These are phyloP conservation scores for Rhamnella rubrinervis DNA, from an alignment of 331 rosid genomes.

Conservation along the genomic window DNA sequence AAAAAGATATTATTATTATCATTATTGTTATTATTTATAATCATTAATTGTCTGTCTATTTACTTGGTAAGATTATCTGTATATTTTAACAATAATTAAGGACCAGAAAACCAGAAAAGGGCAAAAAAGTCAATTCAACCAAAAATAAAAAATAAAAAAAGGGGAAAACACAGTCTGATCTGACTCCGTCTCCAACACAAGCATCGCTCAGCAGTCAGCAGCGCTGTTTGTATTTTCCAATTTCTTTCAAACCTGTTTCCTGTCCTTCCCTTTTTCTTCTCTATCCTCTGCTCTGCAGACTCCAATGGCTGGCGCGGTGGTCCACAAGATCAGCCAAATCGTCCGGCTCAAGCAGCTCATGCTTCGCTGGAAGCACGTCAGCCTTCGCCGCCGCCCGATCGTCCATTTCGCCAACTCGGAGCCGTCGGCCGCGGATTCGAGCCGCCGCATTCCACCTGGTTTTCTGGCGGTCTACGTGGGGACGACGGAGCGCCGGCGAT, in stretches of 20 bases:
- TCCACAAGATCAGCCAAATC: constrained; percentile 52
- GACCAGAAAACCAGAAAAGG: background rate
- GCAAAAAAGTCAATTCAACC: background rate
- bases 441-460: constrained; percentile 31
- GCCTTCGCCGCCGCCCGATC: constrained; percentile 25
- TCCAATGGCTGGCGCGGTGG: constrained; percentile 42
- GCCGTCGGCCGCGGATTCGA: no score
- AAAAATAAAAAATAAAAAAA: background rate
- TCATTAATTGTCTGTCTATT: no score
- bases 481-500: constrained; percentile 29
- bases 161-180: background rate
- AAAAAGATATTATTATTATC: no score
- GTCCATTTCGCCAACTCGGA: background rate
- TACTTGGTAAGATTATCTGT: no score
- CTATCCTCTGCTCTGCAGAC: background rate
- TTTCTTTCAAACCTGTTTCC: background rate
- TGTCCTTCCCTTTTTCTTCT: no score
- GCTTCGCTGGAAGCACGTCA: constrained; percentile 41
- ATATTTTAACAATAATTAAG: no score
- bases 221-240: background rate
- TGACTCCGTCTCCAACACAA: background rate
- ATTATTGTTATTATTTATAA: no score
- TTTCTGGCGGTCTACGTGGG: constrained; percentile 52
- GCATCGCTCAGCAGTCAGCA: no score
- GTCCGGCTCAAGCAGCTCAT: constrained; percentile 41